A percentile compares a stretch with the other conserved stretches of the same genome.
These are phyloP conservation scores for Tubosaeta sp. DNA, from an alignment of 768 basidiomycete species.

Conservation along the genomic window DNA sequence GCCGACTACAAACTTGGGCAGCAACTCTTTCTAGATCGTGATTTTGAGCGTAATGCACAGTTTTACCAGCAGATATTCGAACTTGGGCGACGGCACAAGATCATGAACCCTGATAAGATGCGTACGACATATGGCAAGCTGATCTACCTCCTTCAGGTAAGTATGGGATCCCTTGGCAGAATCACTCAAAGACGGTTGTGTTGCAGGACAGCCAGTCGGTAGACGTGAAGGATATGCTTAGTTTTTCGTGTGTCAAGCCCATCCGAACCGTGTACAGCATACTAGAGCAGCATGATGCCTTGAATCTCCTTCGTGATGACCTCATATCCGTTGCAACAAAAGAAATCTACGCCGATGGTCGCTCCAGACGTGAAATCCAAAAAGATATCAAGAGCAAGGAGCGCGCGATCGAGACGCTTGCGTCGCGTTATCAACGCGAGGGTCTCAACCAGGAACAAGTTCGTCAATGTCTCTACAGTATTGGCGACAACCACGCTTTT, in stretches of 20 bases:
- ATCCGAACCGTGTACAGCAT: slow-evolving; percentile 72
- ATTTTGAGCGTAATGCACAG: slow-evolving; percentile 74
- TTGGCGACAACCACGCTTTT: slow-evolving; percentile 89
- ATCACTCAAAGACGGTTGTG: not conserved
- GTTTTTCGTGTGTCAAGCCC: slow-evolving; percentile 72
- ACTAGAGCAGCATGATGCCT: slow-evolving; percentile 58
- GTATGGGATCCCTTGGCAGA: slow-evolving; percentile 7
- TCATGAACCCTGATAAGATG: slow-evolving; percentile 93
- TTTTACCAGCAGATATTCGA: slow-evolving; percentile 82
- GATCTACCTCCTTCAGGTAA: slow-evolving; percentile 76
- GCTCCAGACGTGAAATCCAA: slow-evolving; percentile 73
- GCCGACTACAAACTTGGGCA: slow-evolving; percentile 90
- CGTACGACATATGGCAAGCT: slow-evolving; percentile 84
- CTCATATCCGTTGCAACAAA: slow-evolving; percentile 73
- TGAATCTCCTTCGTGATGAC: slow-evolving; percentile 72
- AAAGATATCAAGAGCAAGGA: slow-evolving; percentile 82
- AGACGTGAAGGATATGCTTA: slow-evolving; percentile 75
- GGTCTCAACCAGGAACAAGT: slow-evolving; percentile 62
- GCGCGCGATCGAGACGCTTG: slow-evolving; percentile 74
- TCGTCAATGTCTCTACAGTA: slow-evolving; percentile 79
- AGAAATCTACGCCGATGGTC: slow-evolving; percentile 72
- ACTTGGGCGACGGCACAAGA: slow-evolving; percentile 80
- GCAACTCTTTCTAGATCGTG: slow-evolving; percentile 75
- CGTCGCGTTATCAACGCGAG: slow-evolving; percentile 55
- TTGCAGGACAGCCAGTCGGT: slow-evolving; percentile 76